A percentile compares a stretch with the other conserved stretches of the same genome.
These are phyloP conservation scores for Coprinopsis marcescibilis DNA, from an alignment of 768 basidiomycete species.

Conservation along the genomic window DNA sequence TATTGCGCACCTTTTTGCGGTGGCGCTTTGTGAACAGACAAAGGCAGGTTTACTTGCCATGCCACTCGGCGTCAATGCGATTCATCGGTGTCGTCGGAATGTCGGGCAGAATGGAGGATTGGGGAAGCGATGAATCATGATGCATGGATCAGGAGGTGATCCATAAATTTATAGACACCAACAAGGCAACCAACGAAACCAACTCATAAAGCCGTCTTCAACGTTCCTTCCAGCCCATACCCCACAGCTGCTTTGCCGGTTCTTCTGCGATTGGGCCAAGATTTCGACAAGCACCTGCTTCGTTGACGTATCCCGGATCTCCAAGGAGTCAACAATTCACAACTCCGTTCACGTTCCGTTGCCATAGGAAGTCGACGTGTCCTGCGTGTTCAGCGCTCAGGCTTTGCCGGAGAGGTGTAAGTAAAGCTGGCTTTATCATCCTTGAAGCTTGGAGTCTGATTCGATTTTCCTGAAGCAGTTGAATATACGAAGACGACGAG, in stretches of 20 bases:
- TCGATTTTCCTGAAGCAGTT: neutral
- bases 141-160: neutral
- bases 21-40: no score
- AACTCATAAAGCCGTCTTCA: neutral
- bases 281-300: neutral
- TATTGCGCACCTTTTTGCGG: no score
- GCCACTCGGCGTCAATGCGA: neutral
- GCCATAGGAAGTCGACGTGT: neutral
- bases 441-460: neutral
- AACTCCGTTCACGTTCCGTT: neutral
- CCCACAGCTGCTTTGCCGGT: neutral
- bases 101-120: neutral
- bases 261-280: neutral
- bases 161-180: neutral
- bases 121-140: neutral
- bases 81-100: neutral
- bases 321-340: no score
- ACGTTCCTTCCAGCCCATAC: neutral
- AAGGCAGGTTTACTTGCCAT: no score
- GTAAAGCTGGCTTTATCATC: neutral
- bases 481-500: neutral
- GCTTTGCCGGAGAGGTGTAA: neutral
- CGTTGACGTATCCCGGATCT: slow-evolving; percentile 3
- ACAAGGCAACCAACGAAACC: neutral
- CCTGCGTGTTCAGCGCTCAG: neutral